These are phyloP conservation scores for Cladophialophora chaetospira DNA, from an alignment of 2,329 filamentous ascomycete species.

Conservation along the genomic window DNA sequence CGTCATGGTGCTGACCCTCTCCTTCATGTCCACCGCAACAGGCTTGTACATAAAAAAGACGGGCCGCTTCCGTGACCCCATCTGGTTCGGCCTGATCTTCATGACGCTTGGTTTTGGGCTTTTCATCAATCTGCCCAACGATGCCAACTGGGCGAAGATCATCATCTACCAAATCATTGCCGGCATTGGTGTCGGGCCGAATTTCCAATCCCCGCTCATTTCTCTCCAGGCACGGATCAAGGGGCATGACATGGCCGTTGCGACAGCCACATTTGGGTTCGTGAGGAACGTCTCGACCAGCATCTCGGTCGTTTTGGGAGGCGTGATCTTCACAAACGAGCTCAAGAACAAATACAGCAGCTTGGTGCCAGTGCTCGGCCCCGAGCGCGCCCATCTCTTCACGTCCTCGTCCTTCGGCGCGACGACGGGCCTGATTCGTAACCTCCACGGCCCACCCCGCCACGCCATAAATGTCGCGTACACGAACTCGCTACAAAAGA, in stretches of 20 bases:
- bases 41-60: constrained; percentile 74
- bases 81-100: constrained; percentile 60
- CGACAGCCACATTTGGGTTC: constrained; percentile 59
- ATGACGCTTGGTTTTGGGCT: constrained; percentile 68
- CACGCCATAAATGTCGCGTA: constrained; percentile 38
- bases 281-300: constrained; percentile 55
- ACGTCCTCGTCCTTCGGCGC: constrained; percentile 41
- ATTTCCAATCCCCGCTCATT: constrained; percentile 65
- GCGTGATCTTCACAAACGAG: constrained; percentile 47
- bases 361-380: constrained; percentile 37
- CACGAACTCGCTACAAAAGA: constrained; percentile 39
- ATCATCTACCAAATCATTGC: constrained; percentile 60
- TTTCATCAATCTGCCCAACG: constrained; percentile 58
- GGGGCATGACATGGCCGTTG: constrained; percentile 61
- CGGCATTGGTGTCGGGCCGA: constrained; percentile 63
- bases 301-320: constrained; percentile 58
- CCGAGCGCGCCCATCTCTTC: constrained; percentile 37
- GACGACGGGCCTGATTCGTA: constrained; percentile 39
- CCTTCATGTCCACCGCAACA: constrained; percentile 60
- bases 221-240: constrained; percentile 65
- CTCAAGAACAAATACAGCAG: constrained; percentile 38
- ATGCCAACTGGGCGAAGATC: constrained; percentile 55
- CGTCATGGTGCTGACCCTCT: constrained; percentile 68
- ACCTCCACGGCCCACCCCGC: constrained; percentile 36
- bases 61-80: constrained; percentile 64